Conservation (phyloP, 78 protist genomes). For the Cavenderia fasciculata region DNA sequence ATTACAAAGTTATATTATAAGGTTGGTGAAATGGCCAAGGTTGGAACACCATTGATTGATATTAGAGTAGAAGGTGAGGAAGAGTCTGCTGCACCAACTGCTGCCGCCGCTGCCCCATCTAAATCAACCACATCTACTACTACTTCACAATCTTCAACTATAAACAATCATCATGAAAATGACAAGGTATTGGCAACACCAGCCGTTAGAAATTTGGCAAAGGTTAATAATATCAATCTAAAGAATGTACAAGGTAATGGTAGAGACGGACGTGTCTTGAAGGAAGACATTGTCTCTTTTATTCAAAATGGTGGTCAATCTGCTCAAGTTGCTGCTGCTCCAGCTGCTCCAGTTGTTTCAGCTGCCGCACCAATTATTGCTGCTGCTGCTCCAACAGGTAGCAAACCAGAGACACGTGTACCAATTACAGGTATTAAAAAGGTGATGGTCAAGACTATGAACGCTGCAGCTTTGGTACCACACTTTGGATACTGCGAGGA, state of each 20-base stretch:
- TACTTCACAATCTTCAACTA: not conserved
- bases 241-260: slow-evolving; percentile 73
- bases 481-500: slow-evolving; percentile 91
- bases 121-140: slow-evolving; percentile 18
- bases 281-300: slow-evolving; percentile 84
- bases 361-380: slow-evolving; percentile 33
- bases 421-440: slow-evolving; percentile 50
- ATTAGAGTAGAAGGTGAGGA: slow-evolving; percentile 77
- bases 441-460: slow-evolving; percentile 92
- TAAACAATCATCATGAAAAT: not conserved
- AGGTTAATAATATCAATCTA: slow-evolving; percentile 82
- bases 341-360: slow-evolving; percentile 4
- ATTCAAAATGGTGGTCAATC: slow-evolving; percentile 28
- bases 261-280: slow-evolving; percentile 89
- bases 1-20: slow-evolving; percentile 79
- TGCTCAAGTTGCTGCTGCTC: not conserved
- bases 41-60: slow-evolving; percentile 87
- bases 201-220: slow-evolving; percentile 89
- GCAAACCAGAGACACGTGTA: slow-evolving; percentile 12
- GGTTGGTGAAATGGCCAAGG: slow-evolving; percentile 89
- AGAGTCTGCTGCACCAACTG: not conserved
- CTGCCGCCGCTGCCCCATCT: not conserved
- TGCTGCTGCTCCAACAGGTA: slow-evolving; percentile 24
- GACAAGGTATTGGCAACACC: slow-evolving; percentile 91
- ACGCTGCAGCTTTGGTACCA: slow-evolving; percentile 84